Evolutionary conservation across 768 basidiomycete species (phyloP).

Genomic region (Tubosaeta sp.): DNA sequence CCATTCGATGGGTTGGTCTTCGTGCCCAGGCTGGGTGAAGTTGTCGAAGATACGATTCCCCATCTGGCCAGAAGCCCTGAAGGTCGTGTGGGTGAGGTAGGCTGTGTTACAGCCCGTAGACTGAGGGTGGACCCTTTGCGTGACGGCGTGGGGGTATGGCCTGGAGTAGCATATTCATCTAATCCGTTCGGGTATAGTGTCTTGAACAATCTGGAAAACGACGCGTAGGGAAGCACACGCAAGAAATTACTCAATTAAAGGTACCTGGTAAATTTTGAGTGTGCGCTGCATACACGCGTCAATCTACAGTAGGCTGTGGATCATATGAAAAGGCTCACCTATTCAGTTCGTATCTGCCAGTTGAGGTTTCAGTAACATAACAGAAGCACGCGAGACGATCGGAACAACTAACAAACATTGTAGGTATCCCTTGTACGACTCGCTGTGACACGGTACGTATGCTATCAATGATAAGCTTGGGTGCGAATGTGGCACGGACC

Average conservation of each 20-base stretch:
- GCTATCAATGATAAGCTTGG: slow-evolving; percentile 4
- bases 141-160: slow-evolving; percentile 32
- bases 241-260: background rate
- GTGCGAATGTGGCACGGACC: slow-evolving; percentile 36
- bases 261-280: slow-evolving; percentile 72
- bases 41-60: slow-evolving; percentile 13
- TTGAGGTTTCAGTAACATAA: slow-evolving; percentile 9
- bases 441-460: slow-evolving; percentile 35
- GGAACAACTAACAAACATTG: slow-evolving; percentile 60
- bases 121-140: slow-evolving; percentile 30
- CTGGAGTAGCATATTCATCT: slow-evolving; percentile 39
- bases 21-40: slow-evolving; percentile 15
- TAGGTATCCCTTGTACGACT: slow-evolving; percentile 74
- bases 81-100: slow-evolving; percentile 14
- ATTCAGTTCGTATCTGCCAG: slow-evolving; percentile 45
- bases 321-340: slow-evolving; percentile 36
- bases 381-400: no score
- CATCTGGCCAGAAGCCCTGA: slow-evolving; percentile 39
- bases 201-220: slow-evolving; percentile 53
- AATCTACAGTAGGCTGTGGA: slow-evolving; percentile 15
- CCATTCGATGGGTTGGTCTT: slow-evolving; percentile 39
- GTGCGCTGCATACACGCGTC: slow-evolving; percentile 39
- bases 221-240: slow-evolving; percentile 2
- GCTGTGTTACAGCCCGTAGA: slow-evolving; percentile 12
- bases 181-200: slow-evolving; percentile 62